A percentile compares a stretch with the other conserved stretches of the same genome.
Conservation (phyloP, 202 grass and related monocot genomes). For the Cymbopogon flexuosus region DNA sequence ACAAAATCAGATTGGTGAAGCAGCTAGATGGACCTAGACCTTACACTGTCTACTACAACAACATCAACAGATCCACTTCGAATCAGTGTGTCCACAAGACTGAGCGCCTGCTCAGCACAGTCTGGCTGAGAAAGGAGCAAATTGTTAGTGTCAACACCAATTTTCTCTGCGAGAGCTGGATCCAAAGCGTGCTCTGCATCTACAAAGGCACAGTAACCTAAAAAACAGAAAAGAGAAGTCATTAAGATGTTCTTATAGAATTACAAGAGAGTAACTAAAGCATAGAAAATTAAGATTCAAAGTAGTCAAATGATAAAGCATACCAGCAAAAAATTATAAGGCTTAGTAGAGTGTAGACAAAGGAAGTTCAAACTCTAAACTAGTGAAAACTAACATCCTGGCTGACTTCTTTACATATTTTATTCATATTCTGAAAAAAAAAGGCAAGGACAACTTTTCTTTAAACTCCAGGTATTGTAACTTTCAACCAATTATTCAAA, state of each 20-base stretch:
- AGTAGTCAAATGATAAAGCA: not conserved
- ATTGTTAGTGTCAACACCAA: slow-evolving; percentile 83
- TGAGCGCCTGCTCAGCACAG: slow-evolving; percentile 85
- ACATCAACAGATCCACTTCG: slow-evolving; percentile 98
- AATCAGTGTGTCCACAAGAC: slow-evolving; percentile 92
- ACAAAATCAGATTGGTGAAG: slow-evolving; percentile 5
- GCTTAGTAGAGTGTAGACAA: slow-evolving; percentile 5
- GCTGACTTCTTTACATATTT: not conserved
- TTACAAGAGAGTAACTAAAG: not conserved
- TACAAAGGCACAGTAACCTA: slow-evolving; percentile 96
- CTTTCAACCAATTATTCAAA: not conserved
- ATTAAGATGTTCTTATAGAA: slow-evolving; percentile 5
- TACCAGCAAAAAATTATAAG: not conserved
- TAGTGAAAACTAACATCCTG: not conserved
- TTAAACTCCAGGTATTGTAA: not conserved
- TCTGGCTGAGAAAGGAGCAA: slow-evolving; percentile 91
- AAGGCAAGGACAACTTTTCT: not conserved
- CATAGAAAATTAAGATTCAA: slow-evolving; percentile 19
- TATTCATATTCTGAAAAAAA: not conserved
- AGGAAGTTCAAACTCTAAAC: not conserved
- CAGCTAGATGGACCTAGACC: not conserved
- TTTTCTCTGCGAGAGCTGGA: slow-evolving; percentile 70
- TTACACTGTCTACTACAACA: slow-evolving; percentile 99
- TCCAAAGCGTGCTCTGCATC: slow-evolving; percentile 96
- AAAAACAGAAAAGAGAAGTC: not conserved